Evolutionary conservation across 1,139 yeast species (phyloP), one percentile per base, ranked within the genome.

Genomic region (Magnusiomyces ingens): DNA sequence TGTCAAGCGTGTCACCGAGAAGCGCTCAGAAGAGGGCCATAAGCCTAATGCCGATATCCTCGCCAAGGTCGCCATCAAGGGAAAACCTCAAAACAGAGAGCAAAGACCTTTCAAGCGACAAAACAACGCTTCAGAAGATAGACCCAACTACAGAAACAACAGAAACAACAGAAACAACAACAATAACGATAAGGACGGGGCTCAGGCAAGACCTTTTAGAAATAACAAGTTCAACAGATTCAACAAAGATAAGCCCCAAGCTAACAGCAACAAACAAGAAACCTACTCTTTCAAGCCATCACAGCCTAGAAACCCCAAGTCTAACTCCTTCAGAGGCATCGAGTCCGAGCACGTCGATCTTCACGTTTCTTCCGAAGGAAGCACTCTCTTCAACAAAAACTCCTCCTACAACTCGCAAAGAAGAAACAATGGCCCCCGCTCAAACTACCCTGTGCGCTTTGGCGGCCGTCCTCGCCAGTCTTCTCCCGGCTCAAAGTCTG

Each of bases 281-380:
- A 21, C 15, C 6, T 22, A 13, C 10, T 15, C 21, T 19, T 26
- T 26, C 32, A 26, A 26, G 32, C 32, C 32, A 26, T 26, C 32
- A 8, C 32, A 26, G 32, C 32, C 32, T 26, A 26, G 32, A 26
- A 32, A 38, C n/a, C 10, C 32, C 11, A 17, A 38, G 12, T 13
- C 51, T 45, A 18, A 22, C 17, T 42, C 49, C 29, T 37, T 45
- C 15, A 35, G 42, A 45, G 41, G 50, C 45, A 49, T 50, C 18
- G 37, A 49, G 42, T 45, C 52, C 19, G 62, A 59, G 45, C 57
- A 58, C 45, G 55, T 59, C 8, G 62, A 60, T 35, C 43, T 60
- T 22, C 60, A 59, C 48, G 56, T 60, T 21, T 35, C 57, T 4
- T 55, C 61, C n/a, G 38, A 37, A 13, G 53, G 57, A 10, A 48